A percentile compares a stretch with the other conserved stretches of the same genome.
These are phyloP conservation scores for Xylaria sp. DNA, from an alignment of 2,329 filamentous ascomycete species.

Conservation along the genomic window DNA sequence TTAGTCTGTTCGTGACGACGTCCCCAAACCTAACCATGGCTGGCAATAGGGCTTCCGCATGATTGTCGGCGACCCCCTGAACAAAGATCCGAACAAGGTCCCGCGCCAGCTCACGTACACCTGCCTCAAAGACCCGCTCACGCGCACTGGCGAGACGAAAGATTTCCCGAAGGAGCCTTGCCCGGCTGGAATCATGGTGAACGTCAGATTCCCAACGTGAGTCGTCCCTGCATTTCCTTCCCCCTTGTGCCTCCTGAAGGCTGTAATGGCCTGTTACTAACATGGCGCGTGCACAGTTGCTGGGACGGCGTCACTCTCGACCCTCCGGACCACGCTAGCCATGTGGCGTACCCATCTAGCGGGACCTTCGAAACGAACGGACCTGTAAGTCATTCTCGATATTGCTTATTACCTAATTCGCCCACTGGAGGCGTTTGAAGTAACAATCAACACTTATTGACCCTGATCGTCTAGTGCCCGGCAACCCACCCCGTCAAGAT, in stretches of 20 bases:
- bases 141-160: slow-evolving; percentile 29
- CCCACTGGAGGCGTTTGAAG: background rate
- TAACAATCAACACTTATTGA: background rate
- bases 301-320: slow-evolving; percentile 64
- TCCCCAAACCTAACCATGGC: background rate
- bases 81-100: slow-evolving; percentile 43
- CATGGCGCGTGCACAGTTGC: slow-evolving; percentile 49
- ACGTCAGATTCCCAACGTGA: slow-evolving; percentile 63
- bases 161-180: slow-evolving; percentile 61
- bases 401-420: background rate
- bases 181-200: slow-evolving; percentile 59
- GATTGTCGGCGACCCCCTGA: slow-evolving; percentile 51
- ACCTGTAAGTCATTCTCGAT: slow-evolving; percentile 23
- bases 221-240: background rate
- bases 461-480: slow-evolving; percentile 53
- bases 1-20: slow-evolving; percentile 13
- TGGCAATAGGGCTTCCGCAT: slow-evolving; percentile 55
- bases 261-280: background rate
- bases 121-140: slow-evolving; percentile 27
- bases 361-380: slow-evolving; percentile 55
- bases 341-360: slow-evolving; percentile 60
- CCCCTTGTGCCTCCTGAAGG: background rate
- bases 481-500: slow-evolving; percentile 63
- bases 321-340: slow-evolving; percentile 59
- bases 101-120: slow-evolving; percentile 34